Conservation (phyloP, 352 stramenopile genomes). For the Phytophthora hibernalis region DNA sequence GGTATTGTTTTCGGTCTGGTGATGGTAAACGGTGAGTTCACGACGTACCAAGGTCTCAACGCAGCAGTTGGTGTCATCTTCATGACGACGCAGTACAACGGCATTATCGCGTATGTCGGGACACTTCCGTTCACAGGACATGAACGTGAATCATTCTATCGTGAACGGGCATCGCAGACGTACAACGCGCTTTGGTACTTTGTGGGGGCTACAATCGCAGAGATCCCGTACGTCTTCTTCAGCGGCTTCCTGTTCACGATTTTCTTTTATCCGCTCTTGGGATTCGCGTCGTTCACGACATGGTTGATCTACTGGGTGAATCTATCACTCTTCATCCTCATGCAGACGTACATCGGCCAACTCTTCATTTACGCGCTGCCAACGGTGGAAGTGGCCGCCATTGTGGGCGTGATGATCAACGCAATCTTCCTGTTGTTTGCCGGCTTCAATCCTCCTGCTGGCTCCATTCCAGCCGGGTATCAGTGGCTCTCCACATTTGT, state of each 20-base stretch:
- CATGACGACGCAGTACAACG: constrained; percentile 72
- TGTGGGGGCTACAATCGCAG: constrained; percentile 67
- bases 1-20: constrained; percentile 40
- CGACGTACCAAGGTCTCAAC: constrained; percentile 36
- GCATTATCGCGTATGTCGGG: constrained; percentile 63
- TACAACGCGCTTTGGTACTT: constrained; percentile 77
- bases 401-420: constrained; percentile 41
- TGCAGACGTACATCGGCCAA: constrained; percentile 21
- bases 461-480: constrained; percentile 41
- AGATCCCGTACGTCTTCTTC: constrained; percentile 44
- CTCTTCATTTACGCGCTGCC: constrained; percentile 11
- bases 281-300: constrained; percentile 31
- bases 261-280: constrained; percentile 33
- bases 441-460: constrained; percentile 54
- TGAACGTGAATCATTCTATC: constrained; percentile 81
- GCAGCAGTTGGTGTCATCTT: constrained; percentile 69
- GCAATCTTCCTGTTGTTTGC: constrained; percentile 64
- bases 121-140: constrained; percentile 67
- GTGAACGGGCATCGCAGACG: constrained; percentile 68
- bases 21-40: constrained; percentile 25
- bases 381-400: constrained; percentile 25
- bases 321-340: constrained; percentile 20
- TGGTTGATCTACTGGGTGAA: constrained; percentile 34
- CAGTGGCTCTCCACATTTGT: constrained; percentile 49
- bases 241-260: constrained; percentile 21